These are phyloP conservation scores for Crithidia fasciculata DNA, from an alignment of 208 protist species.

Conservation along the genomic window DNA sequence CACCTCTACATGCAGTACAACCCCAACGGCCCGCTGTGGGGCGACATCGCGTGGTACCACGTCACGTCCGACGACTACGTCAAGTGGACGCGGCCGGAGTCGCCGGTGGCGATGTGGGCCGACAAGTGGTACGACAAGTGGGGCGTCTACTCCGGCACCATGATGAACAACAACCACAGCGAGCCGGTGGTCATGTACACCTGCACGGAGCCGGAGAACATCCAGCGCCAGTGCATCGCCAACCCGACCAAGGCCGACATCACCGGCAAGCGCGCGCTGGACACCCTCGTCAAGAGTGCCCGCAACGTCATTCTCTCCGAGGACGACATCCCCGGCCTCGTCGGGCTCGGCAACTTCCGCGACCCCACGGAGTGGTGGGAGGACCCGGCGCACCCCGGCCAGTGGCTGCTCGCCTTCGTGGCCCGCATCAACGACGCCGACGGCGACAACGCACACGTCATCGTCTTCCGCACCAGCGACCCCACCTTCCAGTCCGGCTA, in stretches of 20 bases:
- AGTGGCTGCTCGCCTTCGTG: slow-evolving; percentile 49
- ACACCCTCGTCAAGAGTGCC: slow-evolving; percentile 36
- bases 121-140: slow-evolving; percentile 42
- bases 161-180: slow-evolving; percentile 39
- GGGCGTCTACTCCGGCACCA: slow-evolving; percentile 43
- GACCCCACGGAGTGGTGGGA: slow-evolving; percentile 51
- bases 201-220: slow-evolving; percentile 35
- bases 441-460: slow-evolving; percentile 43
- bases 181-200: slow-evolving; percentile 50
- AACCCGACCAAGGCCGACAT: slow-evolving; percentile 24
- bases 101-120: slow-evolving; percentile 34
- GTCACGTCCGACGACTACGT: slow-evolving; percentile 55
- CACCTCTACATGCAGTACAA: slow-evolving; percentile 78
- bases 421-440: slow-evolving; percentile 35
- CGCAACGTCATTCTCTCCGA: slow-evolving; percentile 37
- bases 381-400: slow-evolving; percentile 32
- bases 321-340: slow-evolving; percentile 35
- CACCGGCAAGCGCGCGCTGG: slow-evolving; percentile 8
- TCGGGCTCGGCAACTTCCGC: slow-evolving; percentile 40
- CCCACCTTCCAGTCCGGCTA: slow-evolving; percentile 47
- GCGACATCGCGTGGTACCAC: slow-evolving; percentile 54
- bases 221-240: slow-evolving; percentile 52
- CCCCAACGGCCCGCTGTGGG: slow-evolving; percentile 42
- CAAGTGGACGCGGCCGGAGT: slow-evolving; percentile 34
- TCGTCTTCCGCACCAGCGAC: slow-evolving; percentile 51